A percentile compares a stretch with the other conserved stretches of the same genome.
Evolutionary conservation across 2,329 filamentous ascomycete species (phyloP).

Genomic region (Didymella exigua): DNA sequence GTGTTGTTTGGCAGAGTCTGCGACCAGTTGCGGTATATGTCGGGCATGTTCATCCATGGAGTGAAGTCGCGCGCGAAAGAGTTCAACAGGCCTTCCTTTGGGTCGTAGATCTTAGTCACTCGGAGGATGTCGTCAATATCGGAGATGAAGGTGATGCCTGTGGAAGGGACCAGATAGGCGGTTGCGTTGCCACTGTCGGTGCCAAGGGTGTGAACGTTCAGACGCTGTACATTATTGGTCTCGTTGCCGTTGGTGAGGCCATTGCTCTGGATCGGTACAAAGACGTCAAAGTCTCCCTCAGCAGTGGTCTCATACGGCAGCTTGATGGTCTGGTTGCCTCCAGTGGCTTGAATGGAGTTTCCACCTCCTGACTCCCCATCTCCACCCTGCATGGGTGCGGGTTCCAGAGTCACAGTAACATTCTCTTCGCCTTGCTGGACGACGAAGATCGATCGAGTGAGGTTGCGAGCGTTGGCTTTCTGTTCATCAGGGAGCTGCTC

Average conservation of each 20-base stretch:
- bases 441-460: constrained; percentile 76
- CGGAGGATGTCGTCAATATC: constrained; percentile 83
- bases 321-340: constrained; percentile 66
- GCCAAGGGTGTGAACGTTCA: constrained; percentile 71
- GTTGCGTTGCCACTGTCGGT: constrained; percentile 73
- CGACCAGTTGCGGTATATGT: constrained; percentile 78
- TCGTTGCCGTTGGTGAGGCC: constrained; percentile 66
- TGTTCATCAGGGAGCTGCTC: constrained; percentile 63
- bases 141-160: constrained; percentile 73
- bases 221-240: constrained; percentile 67
- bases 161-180: constrained; percentile 73
- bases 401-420: constrained; percentile 67
- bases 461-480: constrained; percentile 71
- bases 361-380: constrained; percentile 56
- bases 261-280: constrained; percentile 65
- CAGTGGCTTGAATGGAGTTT: constrained; percentile 58
- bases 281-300: constrained; percentile 75
- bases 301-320: constrained; percentile 69
- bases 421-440: constrained; percentile 71
- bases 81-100: constrained; percentile 75
- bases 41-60: constrained; percentile 79
- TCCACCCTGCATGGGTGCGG: constrained; percentile 62
- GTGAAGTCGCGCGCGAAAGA: constrained; percentile 74
- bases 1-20: constrained; percentile 64
- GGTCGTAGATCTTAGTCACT: constrained; percentile 80